Evolutionary conservation across 495 filamentous ascomycete species (phyloP).

Genomic region (Beverwykella pulmonaria): DNA sequence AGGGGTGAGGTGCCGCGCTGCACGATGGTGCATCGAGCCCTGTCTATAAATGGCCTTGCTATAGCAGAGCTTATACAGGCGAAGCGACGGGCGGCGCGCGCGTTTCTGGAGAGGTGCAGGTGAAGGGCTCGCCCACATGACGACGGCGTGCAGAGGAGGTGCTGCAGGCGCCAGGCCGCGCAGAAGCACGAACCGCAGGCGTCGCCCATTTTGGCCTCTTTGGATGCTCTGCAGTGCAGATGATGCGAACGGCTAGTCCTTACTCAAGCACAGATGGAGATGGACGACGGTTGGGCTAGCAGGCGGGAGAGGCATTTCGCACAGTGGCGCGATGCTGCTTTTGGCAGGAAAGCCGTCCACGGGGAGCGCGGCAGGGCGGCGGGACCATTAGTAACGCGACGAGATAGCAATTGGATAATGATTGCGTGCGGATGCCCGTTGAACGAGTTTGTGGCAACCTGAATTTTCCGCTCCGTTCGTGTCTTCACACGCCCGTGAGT

Average conservation of each 20-base stretch:
- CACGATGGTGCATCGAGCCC: constrained; percentile 21
- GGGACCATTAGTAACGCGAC: not conserved
- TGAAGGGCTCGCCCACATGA: constrained; percentile 15
- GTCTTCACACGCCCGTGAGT: not conserved
- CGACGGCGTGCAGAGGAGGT: constrained; percentile 9
- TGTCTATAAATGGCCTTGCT: constrained; percentile 28
- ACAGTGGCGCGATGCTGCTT: constrained; percentile 8
- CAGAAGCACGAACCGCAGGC: not conserved
- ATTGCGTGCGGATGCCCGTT: not conserved
- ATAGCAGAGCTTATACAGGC: constrained; percentile 37
- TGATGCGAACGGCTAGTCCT: constrained; percentile 1
- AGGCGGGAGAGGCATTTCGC: not conserved
- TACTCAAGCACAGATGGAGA: not conserved
- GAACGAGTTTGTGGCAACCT: not conserved
- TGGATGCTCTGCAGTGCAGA: not conserved
- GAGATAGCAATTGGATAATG: not conserved
- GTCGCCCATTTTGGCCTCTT: not conserved
- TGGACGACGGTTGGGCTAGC: not conserved
- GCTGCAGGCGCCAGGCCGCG: not conserved
- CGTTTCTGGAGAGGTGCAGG: constrained; percentile 1
- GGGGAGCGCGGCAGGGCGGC: not conserved
- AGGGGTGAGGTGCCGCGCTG: constrained; percentile 30
- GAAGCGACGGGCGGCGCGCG: constrained; percentile 18
- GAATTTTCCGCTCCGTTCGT: constrained; percentile 4
- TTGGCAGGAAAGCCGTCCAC: constrained; percentile 16